Base-by-base conservation (phyloP, 2,329 filamentous ascomycete genomes). In the Trichoderma semiorbis region DNA sequence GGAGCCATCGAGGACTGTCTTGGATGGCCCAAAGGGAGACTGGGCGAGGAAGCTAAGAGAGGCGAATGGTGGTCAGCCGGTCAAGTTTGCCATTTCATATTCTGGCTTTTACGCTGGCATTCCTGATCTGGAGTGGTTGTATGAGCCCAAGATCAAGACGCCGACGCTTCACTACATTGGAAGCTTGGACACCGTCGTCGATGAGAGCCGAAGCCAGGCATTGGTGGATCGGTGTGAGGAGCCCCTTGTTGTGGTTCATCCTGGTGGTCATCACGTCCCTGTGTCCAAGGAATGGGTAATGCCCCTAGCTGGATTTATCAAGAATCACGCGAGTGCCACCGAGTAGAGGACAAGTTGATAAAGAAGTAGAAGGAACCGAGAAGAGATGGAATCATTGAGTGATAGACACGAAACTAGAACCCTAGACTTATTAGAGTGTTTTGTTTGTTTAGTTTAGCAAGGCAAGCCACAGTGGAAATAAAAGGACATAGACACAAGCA, bases 221-320 rank as follows among this genome's bases (percentile, higher is more conserved):
- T 81, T 98, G 72, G 86, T 92, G 3, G 90, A 94, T 28, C 85
- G 83, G 72, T 94, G 88, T 80, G 86, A 80, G 74, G 85, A 85
- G 74, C 84, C 85, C 0, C 60, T 85, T 78, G 84, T 89, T 74
- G 78, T 89, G 76, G 87, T 92, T 76, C 94, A 97, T 81, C 95
- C 95, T 1, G 95, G 95, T 8, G 95, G 95, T 0, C 95, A 98
- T 80, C 94, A 97, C 78, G 88, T 98, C 77, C 95, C 95, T 0
- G 90, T 94, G 72, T 89, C 91, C 75, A 93, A 92, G 83, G 92
- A 94, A 75, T 96, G 92, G 87, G 89, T 91, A 24, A 91, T 91
- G 84, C 91, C 91, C 36, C 82, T 97, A 74, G 90, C 92, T 5
- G 89, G 86, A 0, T 97, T 95, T 78, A 89, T 96, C 70, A 83